Conservation (phyloP, 805 yeast species). For the Ogataea sp. region DNA sequence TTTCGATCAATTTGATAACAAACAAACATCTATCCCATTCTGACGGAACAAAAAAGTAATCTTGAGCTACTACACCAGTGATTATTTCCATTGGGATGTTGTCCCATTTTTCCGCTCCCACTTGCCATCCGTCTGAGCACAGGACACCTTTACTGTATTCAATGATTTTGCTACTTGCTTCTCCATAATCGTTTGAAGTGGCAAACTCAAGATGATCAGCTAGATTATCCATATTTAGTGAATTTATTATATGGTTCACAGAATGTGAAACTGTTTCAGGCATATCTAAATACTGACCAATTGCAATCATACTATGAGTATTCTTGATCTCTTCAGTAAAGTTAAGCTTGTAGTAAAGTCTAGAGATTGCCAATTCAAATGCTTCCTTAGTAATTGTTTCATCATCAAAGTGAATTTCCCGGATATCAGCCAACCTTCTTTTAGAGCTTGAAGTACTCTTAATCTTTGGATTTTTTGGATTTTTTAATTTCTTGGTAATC, state of each 20-base stretch:
- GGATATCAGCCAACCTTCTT: not conserved
- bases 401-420: constrained; percentile 32
- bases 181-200: constrained; percentile 33
- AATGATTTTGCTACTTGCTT: constrained; percentile 34
- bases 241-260: constrained; percentile 29
- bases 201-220: constrained; percentile 34
- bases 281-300: constrained; percentile 42
- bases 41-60: constrained; percentile 43
- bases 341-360: constrained; percentile 37
- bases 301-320: constrained; percentile 37
- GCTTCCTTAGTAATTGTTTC: constrained; percentile 33
- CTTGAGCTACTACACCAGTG: constrained; percentile 36
- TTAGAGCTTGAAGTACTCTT: too few relatives aligned
- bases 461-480: too few relatives aligned
- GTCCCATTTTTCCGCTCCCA: constrained; percentile 38
- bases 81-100: constrained; percentile 34
- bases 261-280: constrained; percentile 35
- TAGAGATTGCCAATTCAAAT: constrained; percentile 39
- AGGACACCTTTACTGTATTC: constrained; percentile 40
- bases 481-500: too few relatives aligned
- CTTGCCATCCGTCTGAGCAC: constrained; percentile 42
- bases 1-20: constrained; percentile 32
- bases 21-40: constrained; percentile 51
- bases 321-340: constrained; percentile 23
- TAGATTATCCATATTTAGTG: constrained; percentile 28